Evolutionary conservation across 2,329 filamentous ascomycete genomes (phyloP).

Genomic region (Alternaria brassicae): DNA sequence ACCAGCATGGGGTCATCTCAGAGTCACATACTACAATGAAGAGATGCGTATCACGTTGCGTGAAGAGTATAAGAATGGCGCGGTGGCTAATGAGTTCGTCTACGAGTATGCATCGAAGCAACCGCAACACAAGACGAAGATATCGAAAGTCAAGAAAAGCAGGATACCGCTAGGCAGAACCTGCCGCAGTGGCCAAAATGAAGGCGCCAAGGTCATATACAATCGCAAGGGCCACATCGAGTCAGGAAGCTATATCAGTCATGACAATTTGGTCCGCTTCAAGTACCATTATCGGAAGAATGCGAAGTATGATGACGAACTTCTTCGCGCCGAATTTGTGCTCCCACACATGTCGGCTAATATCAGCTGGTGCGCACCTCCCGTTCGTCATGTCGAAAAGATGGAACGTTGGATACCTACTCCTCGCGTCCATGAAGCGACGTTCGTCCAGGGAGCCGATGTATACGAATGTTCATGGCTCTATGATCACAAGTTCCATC

Average conservation of each 20-base stretch:
- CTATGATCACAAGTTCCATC: constrained; percentile 52
- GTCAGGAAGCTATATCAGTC: constrained; percentile 61
- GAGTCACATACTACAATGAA: constrained; percentile 58
- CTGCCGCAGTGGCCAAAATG: constrained; percentile 56
- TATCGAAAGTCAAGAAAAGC: constrained; percentile 50
- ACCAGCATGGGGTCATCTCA: constrained; percentile 54
- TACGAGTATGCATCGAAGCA: constrained; percentile 55
- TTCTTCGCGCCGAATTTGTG: constrained; percentile 63
- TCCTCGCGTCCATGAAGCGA: constrained; percentile 62
- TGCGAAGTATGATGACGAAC: constrained; percentile 61
- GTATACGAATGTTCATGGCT: constrained; percentile 59
- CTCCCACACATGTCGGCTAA: constrained; percentile 62
- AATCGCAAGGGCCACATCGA: constrained; percentile 62
- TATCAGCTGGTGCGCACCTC: constrained; percentile 63
- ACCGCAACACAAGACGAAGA: constrained; percentile 42
- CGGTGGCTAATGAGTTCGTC: constrained; percentile 56
- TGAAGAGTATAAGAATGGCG: constrained; percentile 55
- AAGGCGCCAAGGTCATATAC: constrained; percentile 59
- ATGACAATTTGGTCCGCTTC: constrained; percentile 61
- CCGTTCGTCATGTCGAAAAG: constrained; percentile 58
- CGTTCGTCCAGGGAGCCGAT: constrained; percentile 61
- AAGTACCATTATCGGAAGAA: constrained; percentile 63
- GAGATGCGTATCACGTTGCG: constrained; percentile 55
- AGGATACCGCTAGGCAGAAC: constrained; percentile 51
- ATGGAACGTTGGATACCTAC: constrained; percentile 64